Evolutionary conservation across 768 basidiomycete genomes (phyloP).

Genomic region (Lactifluus subvellereus): DNA sequence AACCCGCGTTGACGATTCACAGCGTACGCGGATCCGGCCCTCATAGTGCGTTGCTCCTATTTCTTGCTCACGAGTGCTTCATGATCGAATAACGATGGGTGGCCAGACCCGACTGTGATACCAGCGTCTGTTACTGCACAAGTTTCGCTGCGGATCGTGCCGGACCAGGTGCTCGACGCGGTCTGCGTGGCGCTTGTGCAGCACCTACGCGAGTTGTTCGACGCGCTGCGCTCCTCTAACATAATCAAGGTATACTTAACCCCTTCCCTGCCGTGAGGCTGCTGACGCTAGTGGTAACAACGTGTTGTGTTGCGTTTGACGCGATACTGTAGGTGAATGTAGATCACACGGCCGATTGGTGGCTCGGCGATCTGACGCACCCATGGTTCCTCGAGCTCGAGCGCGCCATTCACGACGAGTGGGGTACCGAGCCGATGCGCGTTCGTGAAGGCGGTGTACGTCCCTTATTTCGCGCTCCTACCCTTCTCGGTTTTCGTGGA

Average conservation of each 20-base stretch:
- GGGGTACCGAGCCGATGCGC: slow-evolving; percentile 78
- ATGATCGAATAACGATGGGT: not conserved
- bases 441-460: slow-evolving; percentile 94
- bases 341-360: slow-evolving; percentile 89
- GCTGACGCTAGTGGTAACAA: not conserved
- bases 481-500: not conserved
- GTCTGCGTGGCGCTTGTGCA: slow-evolving; percentile 57
- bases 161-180: slow-evolving; percentile 77
- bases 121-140: slow-evolving; percentile 76
- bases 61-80: not conserved
- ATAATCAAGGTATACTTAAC: slow-evolving; percentile 49
- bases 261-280: not conserved
- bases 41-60: slow-evolving; percentile 46
- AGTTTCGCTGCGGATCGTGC: slow-evolving; percentile 88
- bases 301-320: not conserved
- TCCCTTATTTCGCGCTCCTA: not conserved
- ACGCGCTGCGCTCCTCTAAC: slow-evolving; percentile 60
- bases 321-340: slow-evolving; percentile 52
- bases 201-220: slow-evolving; percentile 56
- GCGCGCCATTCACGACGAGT: slow-evolving; percentile 75
- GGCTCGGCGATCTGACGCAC: slow-evolving; percentile 84
- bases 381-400: slow-evolving; percentile 86
- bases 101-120: slow-evolving; percentile 78
- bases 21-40: slow-evolving; percentile 79
- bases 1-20: slow-evolving; percentile 87